Evolutionary conservation across 257 asterid genomes (phyloP).

Genomic region (Capsicum rhomboideum): DNA sequence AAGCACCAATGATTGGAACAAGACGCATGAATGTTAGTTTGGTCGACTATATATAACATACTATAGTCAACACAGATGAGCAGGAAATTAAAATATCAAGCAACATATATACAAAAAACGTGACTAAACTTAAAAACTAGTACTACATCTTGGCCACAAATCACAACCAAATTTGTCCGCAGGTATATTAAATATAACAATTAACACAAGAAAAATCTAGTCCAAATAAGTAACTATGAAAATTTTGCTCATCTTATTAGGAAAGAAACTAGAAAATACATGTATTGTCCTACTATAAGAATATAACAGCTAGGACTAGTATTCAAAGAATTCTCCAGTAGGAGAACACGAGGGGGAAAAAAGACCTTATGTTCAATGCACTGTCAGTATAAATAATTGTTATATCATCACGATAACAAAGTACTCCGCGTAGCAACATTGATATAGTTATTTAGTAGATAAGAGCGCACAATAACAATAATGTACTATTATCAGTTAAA

Average conservation of each 20-base stretch:
- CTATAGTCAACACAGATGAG: not conserved
- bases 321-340: not conserved
- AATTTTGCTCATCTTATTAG: not conserved
- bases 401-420: not conserved
- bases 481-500: not conserved
- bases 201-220: not conserved
- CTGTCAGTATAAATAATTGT: not conserved
- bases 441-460: not conserved
- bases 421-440: not conserved
- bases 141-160: not conserved
- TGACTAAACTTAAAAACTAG: not conserved
- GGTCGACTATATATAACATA: not conserved
- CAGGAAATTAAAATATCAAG: not conserved
- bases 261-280: not conserved
- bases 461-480: too few relatives aligned
- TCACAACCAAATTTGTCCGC: not conserved
- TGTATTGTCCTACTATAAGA: not conserved
- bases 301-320: not conserved
- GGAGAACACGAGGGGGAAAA: not conserved
- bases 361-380: not conserved
- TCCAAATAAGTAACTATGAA: not conserved
- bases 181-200: not conserved
- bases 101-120: not conserved
- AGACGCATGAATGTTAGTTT: not conserved
- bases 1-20: not conserved